phyloP scores from a whole-genome alignment of 2,329 filamentous ascomycete genomes.

The Epichloe aotearoae region DNA sequence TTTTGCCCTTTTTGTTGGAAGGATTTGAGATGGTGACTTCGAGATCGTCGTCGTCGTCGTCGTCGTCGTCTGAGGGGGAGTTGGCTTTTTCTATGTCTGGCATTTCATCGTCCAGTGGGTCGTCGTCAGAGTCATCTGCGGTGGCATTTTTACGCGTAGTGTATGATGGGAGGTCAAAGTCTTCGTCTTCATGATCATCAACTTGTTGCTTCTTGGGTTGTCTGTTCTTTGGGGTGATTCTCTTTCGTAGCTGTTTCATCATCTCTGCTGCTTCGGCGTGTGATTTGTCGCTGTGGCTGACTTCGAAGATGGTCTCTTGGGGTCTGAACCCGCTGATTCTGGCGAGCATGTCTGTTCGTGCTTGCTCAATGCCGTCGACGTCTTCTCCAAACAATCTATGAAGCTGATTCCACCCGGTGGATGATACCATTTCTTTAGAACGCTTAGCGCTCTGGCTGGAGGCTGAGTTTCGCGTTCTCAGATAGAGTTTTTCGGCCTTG shows the following conservation, averaged over 20 bases:
- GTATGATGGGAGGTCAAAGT: conserved; percentile 11
- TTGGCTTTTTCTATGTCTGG: not conserved
- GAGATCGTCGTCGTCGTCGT: conserved; percentile 49
- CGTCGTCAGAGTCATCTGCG: conserved; percentile 12
- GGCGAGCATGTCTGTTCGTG: conserved; percentile 75
- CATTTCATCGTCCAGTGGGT: conserved; percentile 6
- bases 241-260: conserved; percentile 59
- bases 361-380: conserved; percentile 50
- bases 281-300: conserved; percentile 59
- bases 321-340: conserved; percentile 81
- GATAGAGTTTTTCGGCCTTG: conserved; percentile 89
- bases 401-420: conserved; percentile 57
- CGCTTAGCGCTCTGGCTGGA: conserved; percentile 83
- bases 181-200: conserved; percentile 18
- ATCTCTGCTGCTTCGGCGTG: conserved; percentile 56
- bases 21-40: conserved; percentile 59
- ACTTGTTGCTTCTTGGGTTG: conserved; percentile 27
- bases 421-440: conserved; percentile 61
- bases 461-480: conserved; percentile 79
- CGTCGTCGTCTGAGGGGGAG: conserved; percentile 19
- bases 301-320: conserved; percentile 91
- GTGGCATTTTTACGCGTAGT: conserved; percentile 8
- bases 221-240: conserved; percentile 46
- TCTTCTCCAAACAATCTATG: conserved; percentile 71
- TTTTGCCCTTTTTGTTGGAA: conserved; percentile 35